Base-by-base conservation (phyloP, 2,329 filamentous ascomycete genomes). In the Aspergillus aculeatinus region DNA sequence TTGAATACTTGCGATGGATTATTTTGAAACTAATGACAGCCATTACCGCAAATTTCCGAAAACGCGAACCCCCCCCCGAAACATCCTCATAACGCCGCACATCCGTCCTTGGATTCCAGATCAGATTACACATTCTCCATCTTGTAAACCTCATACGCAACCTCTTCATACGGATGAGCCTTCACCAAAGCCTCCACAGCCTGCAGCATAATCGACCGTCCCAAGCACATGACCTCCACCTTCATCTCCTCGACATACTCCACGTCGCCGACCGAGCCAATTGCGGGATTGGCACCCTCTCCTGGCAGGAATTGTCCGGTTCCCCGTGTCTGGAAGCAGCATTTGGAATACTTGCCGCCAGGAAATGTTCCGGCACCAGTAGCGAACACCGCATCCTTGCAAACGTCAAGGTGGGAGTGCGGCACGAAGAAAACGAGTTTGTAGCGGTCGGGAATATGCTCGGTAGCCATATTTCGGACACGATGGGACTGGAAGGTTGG, bases 81-180 rank as follows among this genome's bases (percentile, higher is more conserved):
- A 12, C 12, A 16, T 6, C 33, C 33, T 35, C 33, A 1, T 14
- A 48, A 23, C 33, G 42, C 23, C 33, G 9, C 51, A 16, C 23
- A n/a, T 31, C n/a, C 11, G 16, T 3, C 2, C 9, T 29, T 29
- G 10, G 48, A 12, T 10, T n/a, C 48, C 48, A 14, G 11, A 5
- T 23, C 11, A 50, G n/a, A 6, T 67, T 61, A 77, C 31, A 79
- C 68, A 65, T 77, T 67, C 64, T 80, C 79, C 67, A 79, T 70
- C 61, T 73, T 77, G 62, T 76, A 76, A 23, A 80, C 78, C 61
- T 78, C 77, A 68, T 79, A 79, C 12, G 73, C 76, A 25, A 77
- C 75, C 62, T 79, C 76, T 57, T 80, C 79, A 64, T 80, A 81
- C 5, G 79, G 79, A 72, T 80, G 79, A n/a, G 74, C 74, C 60